Percentiles rank a stretch among this genome's conserved stretches.
Evolutionary conservation across 106 monocot genomes (phyloP).

Genomic region (Gastrodia elata): DNA sequence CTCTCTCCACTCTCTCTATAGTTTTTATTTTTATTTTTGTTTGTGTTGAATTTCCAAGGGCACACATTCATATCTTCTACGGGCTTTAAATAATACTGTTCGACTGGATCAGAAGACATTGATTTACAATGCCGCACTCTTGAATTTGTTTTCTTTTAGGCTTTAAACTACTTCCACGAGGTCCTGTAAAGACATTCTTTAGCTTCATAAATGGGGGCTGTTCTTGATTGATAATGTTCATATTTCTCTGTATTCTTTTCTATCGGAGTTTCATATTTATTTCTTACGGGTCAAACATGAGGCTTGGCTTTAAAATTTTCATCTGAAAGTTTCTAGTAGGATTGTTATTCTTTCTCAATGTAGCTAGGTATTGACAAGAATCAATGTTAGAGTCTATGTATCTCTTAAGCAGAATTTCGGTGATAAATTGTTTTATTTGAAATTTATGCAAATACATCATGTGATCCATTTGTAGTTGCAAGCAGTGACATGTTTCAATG

Average conservation of each 20-base stretch:
- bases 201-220: neutral
- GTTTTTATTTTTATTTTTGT: conserved; percentile 5
- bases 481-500: neutral
- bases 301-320: neutral
- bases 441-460: neutral
- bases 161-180: neutral
- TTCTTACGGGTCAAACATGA: neutral
- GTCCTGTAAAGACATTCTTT: neutral
- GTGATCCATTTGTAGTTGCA: neutral
- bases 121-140: neutral
- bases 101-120: neutral
- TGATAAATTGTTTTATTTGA: neutral
- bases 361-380: neutral
- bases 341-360: neutral
- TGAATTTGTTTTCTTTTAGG: neutral
- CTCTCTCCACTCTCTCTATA: conserved; percentile 12
- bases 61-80: neutral
- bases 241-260: neutral
- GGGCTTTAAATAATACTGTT: neutral
- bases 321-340: neutral
- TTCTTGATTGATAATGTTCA: neutral
- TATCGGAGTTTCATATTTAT: neutral
- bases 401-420: neutral
- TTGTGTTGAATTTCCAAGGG: neutral
- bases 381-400: neutral